phyloP scores from a whole-genome alignment of 2,329 filamentous ascomycete genomes.

The Arthroderma uncinatum region DNA sequence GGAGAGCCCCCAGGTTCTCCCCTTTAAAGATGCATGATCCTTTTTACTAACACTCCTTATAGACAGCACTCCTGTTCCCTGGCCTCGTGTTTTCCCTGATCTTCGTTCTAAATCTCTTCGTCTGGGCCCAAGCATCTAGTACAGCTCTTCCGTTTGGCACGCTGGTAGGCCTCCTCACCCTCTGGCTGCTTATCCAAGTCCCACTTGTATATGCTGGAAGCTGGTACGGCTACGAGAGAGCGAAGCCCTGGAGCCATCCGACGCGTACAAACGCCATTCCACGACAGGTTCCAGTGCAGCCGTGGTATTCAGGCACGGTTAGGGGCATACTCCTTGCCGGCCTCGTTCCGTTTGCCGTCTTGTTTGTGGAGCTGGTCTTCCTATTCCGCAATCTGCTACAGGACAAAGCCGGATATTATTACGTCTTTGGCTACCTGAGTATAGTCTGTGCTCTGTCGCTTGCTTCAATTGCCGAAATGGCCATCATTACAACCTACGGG shows the following conservation, averaged over 20 bases:
- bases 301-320: conserved; percentile 60
- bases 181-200: conserved; percentile 79
- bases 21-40: conserved; percentile 13
- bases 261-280: conserved; percentile 62
- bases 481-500: conserved; percentile 70
- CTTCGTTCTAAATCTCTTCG: conserved; percentile 75
- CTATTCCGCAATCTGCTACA: conserved; percentile 82
- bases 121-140: conserved; percentile 81
- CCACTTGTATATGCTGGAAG: conserved; percentile 73
- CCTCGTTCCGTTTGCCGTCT: conserved; percentile 71
- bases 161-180: conserved; percentile 56
- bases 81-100: conserved; percentile 63
- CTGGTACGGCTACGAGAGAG: conserved; percentile 61
- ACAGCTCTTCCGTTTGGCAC: conserved; percentile 78
- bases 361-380: conserved; percentile 79
- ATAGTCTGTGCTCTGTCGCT: conserved; percentile 62
- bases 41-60: conserved; percentile 5
- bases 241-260: conserved; percentile 65
- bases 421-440: conserved; percentile 76
- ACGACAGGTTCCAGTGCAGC: conserved; percentile 61
- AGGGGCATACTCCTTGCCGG: conserved; percentile 61
- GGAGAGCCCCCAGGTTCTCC: conserved; percentile 14
- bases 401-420: conserved; percentile 85
- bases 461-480: conserved; percentile 70
- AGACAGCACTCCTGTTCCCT: conserved; percentile 66